Evolutionary conservation across 345 rosid species (phyloP), one percentile per base, ranked within the genome.

Genomic region (Mallotus nudiflorus): DNA sequence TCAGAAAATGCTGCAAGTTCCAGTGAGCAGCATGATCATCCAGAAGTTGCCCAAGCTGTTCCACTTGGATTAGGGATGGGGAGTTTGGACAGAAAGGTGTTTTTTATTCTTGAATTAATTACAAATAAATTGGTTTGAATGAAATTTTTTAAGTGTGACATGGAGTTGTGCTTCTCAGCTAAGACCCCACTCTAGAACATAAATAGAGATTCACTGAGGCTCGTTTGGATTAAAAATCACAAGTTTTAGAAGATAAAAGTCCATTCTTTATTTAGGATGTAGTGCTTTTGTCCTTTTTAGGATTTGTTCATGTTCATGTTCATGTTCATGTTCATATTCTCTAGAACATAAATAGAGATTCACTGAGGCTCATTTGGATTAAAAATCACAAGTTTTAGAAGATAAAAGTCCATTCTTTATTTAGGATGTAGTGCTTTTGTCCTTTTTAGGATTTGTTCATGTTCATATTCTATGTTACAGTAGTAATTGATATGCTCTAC

Each of bases 61-160:
- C 98, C 99, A 33, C 88, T 90, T 78, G 99, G 99, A 66, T 83
- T 95, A 81, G 98, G 97, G 67, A 74, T 90, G 68, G 96, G 93
- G 35, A 72, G 88, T 75, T 81, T 95, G 82, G 97, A 89, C 46
- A 87, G 86, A 56, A 95, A 89, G 99, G 99, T 94, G 71, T 28
- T 37, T 31, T 71, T 69, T 64, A 4, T 13, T 8, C 73, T 25
- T 25, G 44, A 28, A 13, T 28, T 22, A 33, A 42, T 40, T 33
- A 29, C 37, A 53, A 15, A 35, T 60, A 22, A 7, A 37, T 22
- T 37, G 29, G 12, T 28, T 51, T 28, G 31, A 49, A 4, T n/a
- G n/a, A n/a, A n/a, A n/a, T n/a, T n/a, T 39, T 33, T 27, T 20
- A 52, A 28, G 13, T 46, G 5, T 5, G 4, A 5, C 11, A 42